Percentiles rank a stretch among this genome's conserved stretches.
Conservation (phyloP, 192 early-diverging fungal genomes). For the Coemansia sp. region DNA sequence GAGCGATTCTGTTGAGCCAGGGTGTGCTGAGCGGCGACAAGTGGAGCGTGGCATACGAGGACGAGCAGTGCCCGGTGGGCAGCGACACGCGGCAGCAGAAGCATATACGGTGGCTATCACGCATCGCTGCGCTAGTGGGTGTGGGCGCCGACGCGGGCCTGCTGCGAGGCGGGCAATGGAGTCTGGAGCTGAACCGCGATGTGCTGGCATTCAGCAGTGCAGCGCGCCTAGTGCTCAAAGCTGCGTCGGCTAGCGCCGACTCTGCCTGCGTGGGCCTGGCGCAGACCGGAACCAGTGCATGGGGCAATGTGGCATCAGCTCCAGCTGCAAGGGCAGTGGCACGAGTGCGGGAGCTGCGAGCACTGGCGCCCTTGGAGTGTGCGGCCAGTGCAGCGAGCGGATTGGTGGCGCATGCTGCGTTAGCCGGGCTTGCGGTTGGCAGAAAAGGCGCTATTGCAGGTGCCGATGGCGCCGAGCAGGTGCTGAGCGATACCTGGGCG, state of each 20-base stretch:
- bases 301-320: background rate
- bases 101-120: slow-evolving; percentile 19
- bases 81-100: slow-evolving; percentile 20
- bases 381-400: slow-evolving; percentile 23
- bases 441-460: slow-evolving; percentile 12
- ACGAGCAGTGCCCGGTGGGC: slow-evolving; percentile 9
- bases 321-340: background rate
- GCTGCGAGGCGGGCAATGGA: slow-evolving; percentile 3
- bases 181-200: slow-evolving; percentile 62
- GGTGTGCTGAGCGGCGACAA: slow-evolving; percentile 31
- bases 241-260: slow-evolving; percentile 19
- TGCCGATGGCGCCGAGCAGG: slow-evolving; percentile 14
- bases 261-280: slow-evolving; percentile 15
- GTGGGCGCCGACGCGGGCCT: background rate
- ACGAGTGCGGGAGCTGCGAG: slow-evolving; percentile 13
- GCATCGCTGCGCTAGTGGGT: slow-evolving; percentile 41
- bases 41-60: slow-evolving; percentile 52
- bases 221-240: slow-evolving; percentile 52
- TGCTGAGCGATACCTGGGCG: slow-evolving; percentile 18
- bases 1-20: slow-evolving; percentile 32
- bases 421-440: slow-evolving; percentile 18
- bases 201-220: slow-evolving; percentile 73
- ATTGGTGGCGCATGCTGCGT: slow-evolving; percentile 36
- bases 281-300: background rate
- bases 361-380: slow-evolving; percentile 31